phyloP scores from a whole-genome alignment of 257 asterid species.

The Verbena officinalis region DNA sequence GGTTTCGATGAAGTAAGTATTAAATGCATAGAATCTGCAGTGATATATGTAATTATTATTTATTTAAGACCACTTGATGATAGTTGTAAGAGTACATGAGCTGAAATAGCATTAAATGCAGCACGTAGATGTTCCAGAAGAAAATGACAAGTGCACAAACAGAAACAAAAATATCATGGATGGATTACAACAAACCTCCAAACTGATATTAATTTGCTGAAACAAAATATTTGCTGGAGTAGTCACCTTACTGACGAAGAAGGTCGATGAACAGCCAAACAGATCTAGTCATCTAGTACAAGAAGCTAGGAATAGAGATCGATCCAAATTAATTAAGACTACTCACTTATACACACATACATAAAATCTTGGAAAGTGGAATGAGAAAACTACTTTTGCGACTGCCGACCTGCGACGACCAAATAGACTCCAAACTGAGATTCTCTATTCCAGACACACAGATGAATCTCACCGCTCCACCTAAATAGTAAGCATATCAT shows the following conservation, averaged over 20 bases:
- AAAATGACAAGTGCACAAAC: slow-evolving; percentile 47
- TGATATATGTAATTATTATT: too few relatives aligned
- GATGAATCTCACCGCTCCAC: slow-evolving; percentile 3
- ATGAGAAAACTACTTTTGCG: slow-evolving; percentile 31
- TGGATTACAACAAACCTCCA: slow-evolving; percentile 48
- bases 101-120: slow-evolving; percentile 56
- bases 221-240: slow-evolving; percentile 33
- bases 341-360: slow-evolving; percentile 26
- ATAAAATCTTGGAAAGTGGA: slow-evolving; percentile 37
- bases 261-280: too few relatives aligned
- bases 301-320: slow-evolving; percentile 25
- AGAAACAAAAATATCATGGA: slow-evolving; percentile 34
- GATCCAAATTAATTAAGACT: too few relatives aligned
- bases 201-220: slow-evolving; percentile 45
- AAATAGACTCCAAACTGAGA: slow-evolving; percentile 27
- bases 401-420: too few relatives aligned
- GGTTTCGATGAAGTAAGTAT: slow-evolving; percentile 10
- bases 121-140: slow-evolving; percentile 45
- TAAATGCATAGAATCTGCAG: slow-evolving; percentile 24
- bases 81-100: slow-evolving; percentile 19
- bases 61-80: slow-evolving; percentile 30
- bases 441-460: neutral
- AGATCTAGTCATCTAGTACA: too few relatives aligned
- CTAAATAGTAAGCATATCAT: neutral
- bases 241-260: slow-evolving; percentile 21